These are phyloP conservation scores for Lactifluus rugatus DNA, from an alignment of 768 basidiomycete species.

Conservation along the genomic window DNA sequence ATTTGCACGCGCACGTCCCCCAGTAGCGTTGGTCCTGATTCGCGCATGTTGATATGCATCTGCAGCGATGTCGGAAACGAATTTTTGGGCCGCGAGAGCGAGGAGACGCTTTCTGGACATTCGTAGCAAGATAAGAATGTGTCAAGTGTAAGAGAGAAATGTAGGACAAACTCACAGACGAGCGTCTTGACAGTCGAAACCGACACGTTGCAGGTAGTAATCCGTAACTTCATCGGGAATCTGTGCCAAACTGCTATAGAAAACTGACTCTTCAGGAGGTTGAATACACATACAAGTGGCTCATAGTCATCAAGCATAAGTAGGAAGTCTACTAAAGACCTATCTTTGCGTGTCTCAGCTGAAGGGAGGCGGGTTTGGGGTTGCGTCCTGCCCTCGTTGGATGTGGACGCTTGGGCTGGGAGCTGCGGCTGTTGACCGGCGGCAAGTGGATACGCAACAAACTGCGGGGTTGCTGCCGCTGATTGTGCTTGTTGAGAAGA, in stretches of 20 bases:
- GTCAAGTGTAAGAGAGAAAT: not conserved
- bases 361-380: constrained; percentile 57
- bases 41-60: constrained; percentile 98
- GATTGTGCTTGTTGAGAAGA: constrained; percentile 18
- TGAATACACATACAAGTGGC: constrained; percentile 58
- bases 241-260: constrained; percentile 31
- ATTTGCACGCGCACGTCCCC: constrained; percentile 58
- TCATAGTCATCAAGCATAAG: constrained; percentile 96
- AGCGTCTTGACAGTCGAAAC: constrained; percentile 92
- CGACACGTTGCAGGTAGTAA: constrained; percentile 91
- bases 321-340: constrained; percentile 87
- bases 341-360: constrained; percentile 79
- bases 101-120: constrained; percentile 76
- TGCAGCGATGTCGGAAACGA: constrained; percentile 91
- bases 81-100: constrained; percentile 94
- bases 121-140: constrained; percentile 1
- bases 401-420: constrained; percentile 16
- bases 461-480: constrained; percentile 14
- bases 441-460: constrained; percentile 19
- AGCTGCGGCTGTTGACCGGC: constrained; percentile 19
- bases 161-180: constrained; percentile 54
- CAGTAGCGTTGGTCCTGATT: constrained; percentile 79
- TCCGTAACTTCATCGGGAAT: constrained; percentile 97
- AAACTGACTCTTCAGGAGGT: not conserved
- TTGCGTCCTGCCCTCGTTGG: constrained; percentile 20